A percentile compares a stretch with the other conserved stretches of the same genome.
These are phyloP conservation scores for Alternaria consortialis DNA, from an alignment of 2,329 filamentous ascomycete genomes.

Conservation along the genomic window DNA sequence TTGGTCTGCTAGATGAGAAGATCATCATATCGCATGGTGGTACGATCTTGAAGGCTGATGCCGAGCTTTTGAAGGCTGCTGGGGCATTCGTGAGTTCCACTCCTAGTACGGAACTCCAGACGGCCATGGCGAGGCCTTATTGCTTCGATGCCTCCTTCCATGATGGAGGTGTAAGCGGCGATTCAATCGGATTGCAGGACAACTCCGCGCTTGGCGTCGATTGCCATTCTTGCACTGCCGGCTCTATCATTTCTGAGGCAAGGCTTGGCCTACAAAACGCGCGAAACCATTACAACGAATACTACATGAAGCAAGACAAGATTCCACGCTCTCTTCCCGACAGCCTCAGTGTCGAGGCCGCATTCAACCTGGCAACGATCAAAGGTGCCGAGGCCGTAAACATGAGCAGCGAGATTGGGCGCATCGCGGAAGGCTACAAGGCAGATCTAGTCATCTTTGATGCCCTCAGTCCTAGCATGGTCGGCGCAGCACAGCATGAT, in stretches of 20 bases:
- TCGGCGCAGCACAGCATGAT: constrained; percentile 54
- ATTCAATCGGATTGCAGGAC: constrained; percentile 32
- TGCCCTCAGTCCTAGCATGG: constrained; percentile 52
- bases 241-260: constrained; percentile 58
- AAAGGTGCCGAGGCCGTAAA: constrained; percentile 56
- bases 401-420: constrained; percentile 56
- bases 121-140: constrained; percentile 53
- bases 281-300: constrained; percentile 54
- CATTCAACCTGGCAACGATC: constrained; percentile 62
- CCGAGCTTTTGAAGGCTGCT: constrained; percentile 44
- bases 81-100: constrained; percentile 56
- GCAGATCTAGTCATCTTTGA: constrained; percentile 63
- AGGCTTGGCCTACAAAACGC: constrained; percentile 62
- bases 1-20: constrained; percentile 54
- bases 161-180: constrained; percentile 23
- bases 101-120: constrained; percentile 62
- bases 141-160: constrained; percentile 44
- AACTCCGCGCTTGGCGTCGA: constrained; percentile 64
- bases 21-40: constrained; percentile 56
- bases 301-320: constrained; percentile 54
- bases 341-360: constrained; percentile 52
- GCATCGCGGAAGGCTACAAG: constrained; percentile 56
- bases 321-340: constrained; percentile 60
- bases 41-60: constrained; percentile 46
- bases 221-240: constrained; percentile 62